These are phyloP conservation scores for Lichina pygmaea DNA, from an alignment of 495 filamentous ascomycete genomes.

Conservation along the genomic window DNA sequence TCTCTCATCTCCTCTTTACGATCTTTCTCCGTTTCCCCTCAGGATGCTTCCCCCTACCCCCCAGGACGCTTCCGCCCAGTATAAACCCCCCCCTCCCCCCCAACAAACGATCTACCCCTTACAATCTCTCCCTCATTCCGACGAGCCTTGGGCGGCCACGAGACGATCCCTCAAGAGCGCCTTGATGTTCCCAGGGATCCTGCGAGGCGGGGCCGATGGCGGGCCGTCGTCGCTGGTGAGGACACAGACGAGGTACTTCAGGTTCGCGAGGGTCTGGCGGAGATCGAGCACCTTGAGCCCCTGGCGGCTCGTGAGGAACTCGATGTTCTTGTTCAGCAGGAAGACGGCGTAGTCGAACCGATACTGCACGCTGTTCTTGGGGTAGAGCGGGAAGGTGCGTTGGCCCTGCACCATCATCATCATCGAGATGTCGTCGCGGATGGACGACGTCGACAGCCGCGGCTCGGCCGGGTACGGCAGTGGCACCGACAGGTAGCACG, in stretches of 20 bases:
- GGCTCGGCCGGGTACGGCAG: conserved; percentile 60
- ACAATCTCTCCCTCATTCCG: conserved; percentile 12
- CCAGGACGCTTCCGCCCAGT: too few species aligned
- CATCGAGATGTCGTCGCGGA: conserved; percentile 54
- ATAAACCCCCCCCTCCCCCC: too few species aligned
- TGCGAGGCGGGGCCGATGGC: conserved; percentile 24
- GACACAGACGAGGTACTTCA: conserved; percentile 79
- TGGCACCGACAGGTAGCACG: conserved; percentile 53
- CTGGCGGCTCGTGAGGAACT: conserved; percentile 49
- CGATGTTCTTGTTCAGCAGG: conserved; percentile 78
- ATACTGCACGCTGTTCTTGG: conserved; percentile 47
- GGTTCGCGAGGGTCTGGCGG: conserved; percentile 68
- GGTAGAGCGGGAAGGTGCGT: conserved; percentile 51
- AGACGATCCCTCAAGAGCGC: conserved; percentile 19
- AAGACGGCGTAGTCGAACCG: conserved; percentile 92
- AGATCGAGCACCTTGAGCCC: conserved; percentile 61
- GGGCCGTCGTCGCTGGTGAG: conserved; percentile 54
- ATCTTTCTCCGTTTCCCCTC: too few species aligned
- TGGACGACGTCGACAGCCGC: conserved; percentile 42
- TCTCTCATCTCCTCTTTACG: too few species aligned
- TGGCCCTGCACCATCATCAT: conserved; percentile 15
- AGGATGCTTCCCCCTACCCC: too few species aligned
- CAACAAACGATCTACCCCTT: too few species aligned
- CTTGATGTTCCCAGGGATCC: conserved; percentile 52
- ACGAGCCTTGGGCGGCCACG: too few species aligned